Conservation (phyloP, 108 stramenopile genomes). For the Cyclotella atomus region DNA sequence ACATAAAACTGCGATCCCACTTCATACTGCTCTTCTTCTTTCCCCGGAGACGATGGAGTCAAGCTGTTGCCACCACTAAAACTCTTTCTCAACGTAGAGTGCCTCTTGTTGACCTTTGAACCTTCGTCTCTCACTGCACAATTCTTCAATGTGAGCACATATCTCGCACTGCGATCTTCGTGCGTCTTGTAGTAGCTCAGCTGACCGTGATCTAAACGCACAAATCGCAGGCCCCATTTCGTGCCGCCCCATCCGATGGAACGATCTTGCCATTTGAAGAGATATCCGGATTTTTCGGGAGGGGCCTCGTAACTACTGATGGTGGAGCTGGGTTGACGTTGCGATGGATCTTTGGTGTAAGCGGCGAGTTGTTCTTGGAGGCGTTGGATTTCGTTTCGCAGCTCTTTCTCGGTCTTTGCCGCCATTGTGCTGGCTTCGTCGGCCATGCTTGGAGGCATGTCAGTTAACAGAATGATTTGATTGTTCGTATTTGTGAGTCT, state of each 20-base stretch:
- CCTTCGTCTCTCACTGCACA: constrained; percentile 89
- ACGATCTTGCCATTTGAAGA: constrained; percentile 86
- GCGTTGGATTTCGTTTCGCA: constrained; percentile 6
- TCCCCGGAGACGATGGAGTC: neutral
- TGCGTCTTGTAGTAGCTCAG: constrained; percentile 69
- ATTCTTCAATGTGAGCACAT: constrained; percentile 66
- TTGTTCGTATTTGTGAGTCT: neutral
- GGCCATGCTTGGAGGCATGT: neutral
- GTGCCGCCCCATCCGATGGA: constrained; percentile 82
- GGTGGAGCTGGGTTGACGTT: neutral
- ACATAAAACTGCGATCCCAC: constrained; percentile 79
- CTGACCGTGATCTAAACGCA: constrained; percentile 62
- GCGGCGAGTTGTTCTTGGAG: constrained; percentile 19
- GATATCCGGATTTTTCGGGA: constrained; percentile 59
- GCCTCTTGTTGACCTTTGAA: constrained; percentile 62
- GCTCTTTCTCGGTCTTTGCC: constrained; percentile 4
- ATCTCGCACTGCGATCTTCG: constrained; percentile 60
- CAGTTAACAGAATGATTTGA: too few species aligned
- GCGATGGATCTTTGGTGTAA: neutral
- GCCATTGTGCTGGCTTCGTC: neutral
- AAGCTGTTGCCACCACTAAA: neutral
- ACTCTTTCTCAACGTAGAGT: constrained; percentile 1
- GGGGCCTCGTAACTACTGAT: constrained; percentile 4
- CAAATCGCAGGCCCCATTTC: constrained; percentile 81
- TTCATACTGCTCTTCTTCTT: constrained; percentile 38